These are phyloP conservation scores for Agaricales sp. DNA, from an alignment of 1,284 basidiomycete genomes.

Conservation along the genomic window DNA sequence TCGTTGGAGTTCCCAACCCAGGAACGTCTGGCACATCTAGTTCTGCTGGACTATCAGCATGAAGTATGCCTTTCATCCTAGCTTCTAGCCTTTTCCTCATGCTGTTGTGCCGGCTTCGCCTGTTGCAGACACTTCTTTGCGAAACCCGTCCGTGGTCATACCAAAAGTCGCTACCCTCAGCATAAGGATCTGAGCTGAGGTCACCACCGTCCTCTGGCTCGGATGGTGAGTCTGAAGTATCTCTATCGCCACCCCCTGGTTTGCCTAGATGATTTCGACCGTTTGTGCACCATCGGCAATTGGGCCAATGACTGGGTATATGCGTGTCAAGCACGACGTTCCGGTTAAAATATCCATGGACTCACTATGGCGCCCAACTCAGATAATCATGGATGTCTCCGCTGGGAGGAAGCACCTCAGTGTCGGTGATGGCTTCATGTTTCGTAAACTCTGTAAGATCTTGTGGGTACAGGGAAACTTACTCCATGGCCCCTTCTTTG, in stretches of 20 bases:
- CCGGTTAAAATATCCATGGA: conserved; percentile 4
- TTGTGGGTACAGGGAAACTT: conserved; percentile 10
- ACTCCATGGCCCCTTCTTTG: conserved; percentile 29
- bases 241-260: not conserved
- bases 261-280: conserved; percentile 16
- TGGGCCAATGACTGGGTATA: conserved; percentile 36
- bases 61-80: too few relatives aligned
- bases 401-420: conserved; percentile 29
- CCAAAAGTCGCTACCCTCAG: not conserved
- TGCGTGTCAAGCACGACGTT: not conserved
- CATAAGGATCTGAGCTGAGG: not conserved
- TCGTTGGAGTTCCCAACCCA: too few relatives aligned
- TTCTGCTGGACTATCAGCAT: too few relatives aligned
- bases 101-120: not conserved
- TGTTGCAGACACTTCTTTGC: too few relatives aligned
- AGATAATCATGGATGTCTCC: conserved; percentile 38
- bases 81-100: too few relatives aligned
- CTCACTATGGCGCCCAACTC: conserved; percentile 49
- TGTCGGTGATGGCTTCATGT: not conserved
- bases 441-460: not conserved
- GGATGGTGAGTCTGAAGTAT: not conserved
- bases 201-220: not conserved
- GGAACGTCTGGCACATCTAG: too few relatives aligned
- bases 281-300: conserved; percentile 38
- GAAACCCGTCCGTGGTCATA: too few relatives aligned